Base-by-base conservation (phyloP, 2,329 filamentous ascomycete genomes). In the Catunica adiposa region DNA sequence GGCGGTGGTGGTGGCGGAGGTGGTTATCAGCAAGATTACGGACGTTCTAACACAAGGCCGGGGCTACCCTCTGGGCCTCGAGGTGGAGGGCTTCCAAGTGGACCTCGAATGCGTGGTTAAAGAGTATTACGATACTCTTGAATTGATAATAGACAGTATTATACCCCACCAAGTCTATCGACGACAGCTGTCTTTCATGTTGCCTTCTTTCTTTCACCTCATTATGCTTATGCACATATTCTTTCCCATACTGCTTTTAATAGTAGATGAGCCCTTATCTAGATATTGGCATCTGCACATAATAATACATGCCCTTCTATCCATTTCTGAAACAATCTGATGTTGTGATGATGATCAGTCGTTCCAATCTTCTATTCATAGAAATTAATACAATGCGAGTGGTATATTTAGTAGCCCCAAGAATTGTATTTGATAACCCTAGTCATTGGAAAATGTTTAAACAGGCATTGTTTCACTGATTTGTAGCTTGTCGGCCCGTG, bases 21-120 rank as follows among this genome's bases (percentile, higher is more conserved):
- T 44, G 59, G 25, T 63, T 57, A 57, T 46, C 54, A 56, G 31
- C 56, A 56, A 53, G 50, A 55, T 11, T 50, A 55, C 26, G 42
- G 53, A 23, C 38, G 50, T 3, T 48, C 15, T 9, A 29, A 38
- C 15, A 23, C 53, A 61, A 63, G 29, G 54, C 58, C 47, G 54
- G 70, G 69, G n/a, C 59, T 71, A 48, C 68, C 69, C 9, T 65
- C 64, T 53, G 67, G 67, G 17, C 68, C 69, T 1, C 62, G 66
- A 54, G 61, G 63, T 48, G 59, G 59, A 37, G 62, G 62, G 26
- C 59, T 63, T 14, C 62, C 62, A 8, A 63, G 66, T 51, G 66
- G 66, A 17, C 66, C 67, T 37, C 62, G 71, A 54, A 72, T 70
- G 68, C 65, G 71, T 63, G 73, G 65, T 70, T 48, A 29, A 54